Evolutionary conservation across 73 alveolate genomes (phyloP), one percentile per base, ranked within the genome.

Genomic region (Paramecium bursaria): DNA sequence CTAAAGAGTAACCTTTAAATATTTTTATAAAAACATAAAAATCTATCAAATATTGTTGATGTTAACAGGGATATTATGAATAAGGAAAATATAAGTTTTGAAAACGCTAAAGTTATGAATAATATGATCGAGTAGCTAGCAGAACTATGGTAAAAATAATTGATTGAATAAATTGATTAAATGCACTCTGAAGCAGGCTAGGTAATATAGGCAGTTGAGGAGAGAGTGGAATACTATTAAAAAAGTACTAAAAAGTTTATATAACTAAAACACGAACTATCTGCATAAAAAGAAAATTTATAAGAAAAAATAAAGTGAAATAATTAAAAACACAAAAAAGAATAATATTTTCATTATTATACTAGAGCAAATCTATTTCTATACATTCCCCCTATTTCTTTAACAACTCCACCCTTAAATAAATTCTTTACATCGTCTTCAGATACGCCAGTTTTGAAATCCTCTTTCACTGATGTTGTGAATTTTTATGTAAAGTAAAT

Each of bases 311-410:
- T n/a, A n/a, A n/a, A n/a, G n/a, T n/a, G n/a, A n/a, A n/a, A n/a
- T n/a, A n/a, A n/a, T n/a, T n/a, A n/a, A n/a, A n/a, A n/a, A n/a
- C n/a, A n/a, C n/a, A n/a, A n/a, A n/a, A n/a, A n/a, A n/a, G n/a
- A n/a, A n/a, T n/a, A n/a, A n/a, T n/a, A n/a, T n/a, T n/a, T n/a
- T 79, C 89, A 79, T n/a, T 48, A 33, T 53, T 79, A 10, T 25
- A 79, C 89, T 0, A 79, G n/a, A 17, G 89, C 89, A 54, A 53
- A 79, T 13, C 57, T 49, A 79, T 46, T 52, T 22, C 89, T 57
- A 79, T 79, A 79, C 46, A 82, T 17, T 23, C 89, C 89, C 15
- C 89, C 89, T 19, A 79, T 53, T 30, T 61, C 39, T 6, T n/a
- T n/a, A n/a, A 35, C 51, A 26, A 79, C 47, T 53, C 54, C 42